Evolutionary conservation across 2,329 filamentous ascomycete genomes (phyloP).

Genomic region (Arthroderma sp.): DNA sequence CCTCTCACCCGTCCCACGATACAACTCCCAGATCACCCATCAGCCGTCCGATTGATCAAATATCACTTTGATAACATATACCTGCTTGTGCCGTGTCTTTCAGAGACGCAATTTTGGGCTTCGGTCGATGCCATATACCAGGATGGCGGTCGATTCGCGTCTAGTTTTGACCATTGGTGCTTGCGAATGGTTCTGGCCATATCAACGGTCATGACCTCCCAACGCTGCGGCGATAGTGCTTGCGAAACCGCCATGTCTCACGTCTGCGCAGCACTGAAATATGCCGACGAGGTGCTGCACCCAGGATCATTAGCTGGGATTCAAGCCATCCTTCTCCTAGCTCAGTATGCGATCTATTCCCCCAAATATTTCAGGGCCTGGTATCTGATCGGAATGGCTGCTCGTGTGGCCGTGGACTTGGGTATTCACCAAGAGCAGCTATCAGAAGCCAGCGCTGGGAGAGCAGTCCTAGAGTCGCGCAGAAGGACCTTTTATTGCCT

Average conservation of each 20-base stretch:
- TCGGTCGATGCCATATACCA: slow-evolving; percentile 74
- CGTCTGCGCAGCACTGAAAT: slow-evolving; percentile 54
- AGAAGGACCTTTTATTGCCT: slow-evolving; percentile 81
- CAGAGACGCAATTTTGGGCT: slow-evolving; percentile 63
- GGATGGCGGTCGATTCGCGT: slow-evolving; percentile 48
- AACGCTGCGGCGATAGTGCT: slow-evolving; percentile 49
- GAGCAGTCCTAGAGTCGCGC: slow-evolving; percentile 51
- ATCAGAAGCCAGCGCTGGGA: slow-evolving; percentile 52
- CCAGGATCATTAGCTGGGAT: slow-evolving; percentile 78
- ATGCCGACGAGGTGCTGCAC: slow-evolving; percentile 69
- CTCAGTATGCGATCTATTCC: slow-evolving; percentile 80
- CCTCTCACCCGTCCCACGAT: slow-evolving; percentile 40
- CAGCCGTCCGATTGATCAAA: slow-evolving; percentile 57
- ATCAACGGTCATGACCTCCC: slow-evolving; percentile 60
- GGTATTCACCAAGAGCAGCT: slow-evolving; percentile 88
- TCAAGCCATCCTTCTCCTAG: slow-evolving; percentile 72
- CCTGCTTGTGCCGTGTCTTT: slow-evolving; percentile 67
- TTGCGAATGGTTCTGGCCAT: slow-evolving; percentile 84
- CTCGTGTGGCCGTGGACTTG: slow-evolving; percentile 73
- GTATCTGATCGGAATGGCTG: slow-evolving; percentile 84
- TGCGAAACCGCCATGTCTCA: slow-evolving; percentile 49
- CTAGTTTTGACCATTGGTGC: slow-evolving; percentile 64
- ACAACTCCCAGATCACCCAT: slow-evolving; percentile 58
- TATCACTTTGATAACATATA: slow-evolving; percentile 78
- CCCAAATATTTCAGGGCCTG: slow-evolving; percentile 86